Percentiles rank a stretch among this genome's conserved stretches.
These are phyloP conservation scores for Psilocybe cubensis DNA, from an alignment of 768 basidiomycete species.

Conservation along the genomic window DNA sequence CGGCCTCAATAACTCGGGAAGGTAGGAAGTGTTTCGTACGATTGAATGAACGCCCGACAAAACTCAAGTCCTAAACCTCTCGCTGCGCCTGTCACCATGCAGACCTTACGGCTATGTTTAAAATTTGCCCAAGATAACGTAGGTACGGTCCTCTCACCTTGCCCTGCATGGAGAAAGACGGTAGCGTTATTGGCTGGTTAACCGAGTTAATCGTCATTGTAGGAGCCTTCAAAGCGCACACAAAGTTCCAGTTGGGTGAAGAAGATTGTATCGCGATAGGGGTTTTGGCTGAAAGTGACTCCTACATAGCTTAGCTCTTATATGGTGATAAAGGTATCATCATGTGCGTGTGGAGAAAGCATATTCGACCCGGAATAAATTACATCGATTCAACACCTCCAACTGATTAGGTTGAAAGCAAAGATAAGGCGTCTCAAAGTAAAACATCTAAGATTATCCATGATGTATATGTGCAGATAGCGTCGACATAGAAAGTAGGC, in stretches of 20 bases:
- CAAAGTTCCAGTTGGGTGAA: background rate
- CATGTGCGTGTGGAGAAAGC: background rate
- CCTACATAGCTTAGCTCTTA: background rate
- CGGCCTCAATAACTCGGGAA: background rate
- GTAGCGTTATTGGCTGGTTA: slow-evolving; percentile 53
- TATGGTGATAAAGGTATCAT: background rate
- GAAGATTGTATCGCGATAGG: background rate
- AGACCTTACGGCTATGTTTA: slow-evolving; percentile 56
- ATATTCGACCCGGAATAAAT: background rate
- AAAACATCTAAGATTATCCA: slow-evolving; percentile 5
- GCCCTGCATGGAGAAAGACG: slow-evolving; percentile 77
- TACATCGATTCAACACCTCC: background rate
- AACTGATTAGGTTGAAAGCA: no score
- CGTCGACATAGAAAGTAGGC: slow-evolving; percentile 13
- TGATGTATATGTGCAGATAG: slow-evolving; percentile 10
- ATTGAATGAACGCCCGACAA: slow-evolving; percentile 87
- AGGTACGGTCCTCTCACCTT: slow-evolving; percentile 49
- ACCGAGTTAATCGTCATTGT: slow-evolving; percentile 13
- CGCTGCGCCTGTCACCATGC: slow-evolving; percentile 92
- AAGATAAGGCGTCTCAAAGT: no score
- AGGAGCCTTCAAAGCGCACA: background rate
- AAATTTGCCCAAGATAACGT: background rate
- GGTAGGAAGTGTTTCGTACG: slow-evolving; percentile 47
- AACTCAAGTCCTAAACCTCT: slow-evolving; percentile 91
- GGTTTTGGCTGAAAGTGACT: background rate